Percentiles rank a stretch among this genome's conserved stretches.
Conservation (phyloP, 106 monocot species). For the Chionographis japonica region DNA sequence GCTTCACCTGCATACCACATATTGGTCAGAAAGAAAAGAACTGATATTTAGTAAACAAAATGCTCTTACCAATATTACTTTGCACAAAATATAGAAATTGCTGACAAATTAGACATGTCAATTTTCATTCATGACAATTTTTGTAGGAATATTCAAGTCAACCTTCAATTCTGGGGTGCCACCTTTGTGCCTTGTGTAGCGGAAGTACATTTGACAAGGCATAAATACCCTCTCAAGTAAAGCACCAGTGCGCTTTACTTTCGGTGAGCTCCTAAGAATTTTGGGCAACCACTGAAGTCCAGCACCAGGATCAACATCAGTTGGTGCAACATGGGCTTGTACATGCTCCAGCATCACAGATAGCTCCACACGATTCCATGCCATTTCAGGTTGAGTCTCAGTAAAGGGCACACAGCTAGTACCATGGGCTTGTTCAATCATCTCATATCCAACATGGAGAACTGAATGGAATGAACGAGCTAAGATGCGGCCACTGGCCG, state of each 20-base stretch:
- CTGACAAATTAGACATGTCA: background rate
- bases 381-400: slow-evolving; percentile 66
- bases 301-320: slow-evolving; percentile 99
- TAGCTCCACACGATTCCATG: slow-evolving; percentile 79
- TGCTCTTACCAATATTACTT: too few species aligned
- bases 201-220: slow-evolving; percentile 98
- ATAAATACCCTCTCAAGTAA: slow-evolving; percentile 97
- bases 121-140: background rate
- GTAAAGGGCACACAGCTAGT: slow-evolving; percentile 27
- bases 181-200: slow-evolving; percentile 96
- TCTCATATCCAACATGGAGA: slow-evolving; percentile 90
- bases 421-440: slow-evolving; percentile 77
- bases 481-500: slow-evolving; percentile 88
- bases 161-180: slow-evolving; percentile 96
- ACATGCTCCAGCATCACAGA: slow-evolving; percentile 95
- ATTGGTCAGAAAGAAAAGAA: slow-evolving; percentile 1
- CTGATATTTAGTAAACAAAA: too few species aligned
- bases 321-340: slow-evolving; percentile 99
- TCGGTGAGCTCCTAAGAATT: slow-evolving; percentile 76
- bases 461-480: slow-evolving; percentile 90
- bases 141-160: too few species aligned
- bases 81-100: too few species aligned
- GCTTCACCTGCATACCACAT: slow-evolving; percentile 63
- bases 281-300: slow-evolving; percentile 97
- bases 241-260: slow-evolving; percentile 94